Percentiles rank a stretch among this genome's conserved stretches.
Evolutionary conservation across 2,329 filamentous ascomycete genomes (phyloP).

Genomic region (Cryphonectria parasitica): DNA sequence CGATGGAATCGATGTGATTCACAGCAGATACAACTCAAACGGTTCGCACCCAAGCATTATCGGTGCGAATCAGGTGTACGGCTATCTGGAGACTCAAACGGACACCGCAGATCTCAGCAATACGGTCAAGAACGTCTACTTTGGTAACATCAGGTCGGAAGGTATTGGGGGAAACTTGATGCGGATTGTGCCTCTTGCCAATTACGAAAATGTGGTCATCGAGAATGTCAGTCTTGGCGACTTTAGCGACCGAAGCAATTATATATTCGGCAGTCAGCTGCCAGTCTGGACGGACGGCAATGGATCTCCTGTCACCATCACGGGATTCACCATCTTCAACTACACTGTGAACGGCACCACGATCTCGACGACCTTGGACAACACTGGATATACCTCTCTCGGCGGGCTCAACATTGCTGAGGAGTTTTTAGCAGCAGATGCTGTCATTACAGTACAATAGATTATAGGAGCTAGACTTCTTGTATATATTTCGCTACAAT

Average conservation of each 20-base stretch:
- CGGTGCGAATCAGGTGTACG: conserved; percentile 33
- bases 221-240: conserved; percentile 30
- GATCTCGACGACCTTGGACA: conserved; percentile 8
- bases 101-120: conserved; percentile 28
- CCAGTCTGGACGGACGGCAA: conserved; percentile 22
- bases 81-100: conserved; percentile 27
- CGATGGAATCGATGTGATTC: conserved; percentile 36
- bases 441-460: conserved; percentile 3
- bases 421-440: not conserved
- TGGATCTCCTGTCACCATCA: conserved; percentile 19
- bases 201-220: conserved; percentile 29
- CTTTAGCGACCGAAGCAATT: conserved; percentile 26
- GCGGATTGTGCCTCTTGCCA: conserved; percentile 29
- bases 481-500: not conserved
- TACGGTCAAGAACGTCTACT: conserved; percentile 25
- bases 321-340: conserved; percentile 25
- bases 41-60: conserved; percentile 33
- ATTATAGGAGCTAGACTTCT: not conserved
- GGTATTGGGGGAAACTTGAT: conserved; percentile 30
- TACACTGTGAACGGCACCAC: conserved; percentile 24
- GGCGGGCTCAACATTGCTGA: conserved; percentile 20
- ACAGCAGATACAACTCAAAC: conserved; percentile 34
- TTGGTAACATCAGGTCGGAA: conserved; percentile 30
- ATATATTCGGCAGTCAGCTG: conserved; percentile 29
- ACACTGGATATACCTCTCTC: conserved; percentile 7